A percentile compares a stretch with the other conserved stretches of the same genome.
Evolutionary conservation across 257 asterid species (phyloP).

Genomic region (Jacaranda copaia): DNA sequence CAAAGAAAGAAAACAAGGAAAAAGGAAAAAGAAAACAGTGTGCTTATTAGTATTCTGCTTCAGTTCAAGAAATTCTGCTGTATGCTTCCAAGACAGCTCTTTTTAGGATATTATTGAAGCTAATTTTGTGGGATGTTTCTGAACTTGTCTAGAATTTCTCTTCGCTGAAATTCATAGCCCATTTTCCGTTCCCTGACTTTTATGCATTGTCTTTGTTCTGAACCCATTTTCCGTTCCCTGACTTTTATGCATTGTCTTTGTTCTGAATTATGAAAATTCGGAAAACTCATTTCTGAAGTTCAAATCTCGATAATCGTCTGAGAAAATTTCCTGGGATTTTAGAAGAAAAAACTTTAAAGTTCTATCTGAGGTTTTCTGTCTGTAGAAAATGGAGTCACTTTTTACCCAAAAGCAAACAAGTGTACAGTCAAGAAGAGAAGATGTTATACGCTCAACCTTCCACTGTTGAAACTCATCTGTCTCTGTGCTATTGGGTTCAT

Average conservation of each 20-base stretch:
- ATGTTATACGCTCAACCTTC: slow-evolving; percentile 64
- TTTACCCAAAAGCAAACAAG: slow-evolving; percentile 7
- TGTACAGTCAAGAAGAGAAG: slow-evolving; percentile 49
- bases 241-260: slow-evolving; percentile 2
- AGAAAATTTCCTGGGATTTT: not conserved
- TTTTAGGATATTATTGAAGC: not conserved
- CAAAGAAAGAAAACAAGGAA: too few species aligned
- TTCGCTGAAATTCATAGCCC: not conserved
- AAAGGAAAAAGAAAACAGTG: too few species aligned
- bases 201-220: slow-evolving; percentile 4
- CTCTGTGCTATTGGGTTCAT: slow-evolving; percentile 73
- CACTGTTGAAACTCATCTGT: slow-evolving; percentile 77
- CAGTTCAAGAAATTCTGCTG: too few species aligned
- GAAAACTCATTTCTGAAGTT: slow-evolving; percentile 24
- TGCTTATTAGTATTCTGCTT: too few species aligned
- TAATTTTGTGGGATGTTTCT: not conserved
- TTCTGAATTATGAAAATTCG: not conserved
- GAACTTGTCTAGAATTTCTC: slow-evolving; percentile 5
- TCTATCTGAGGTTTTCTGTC: slow-evolving; percentile 16
- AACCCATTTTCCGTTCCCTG: not conserved
- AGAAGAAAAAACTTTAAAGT: not conserved
- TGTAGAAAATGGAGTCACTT: slow-evolving; percentile 46
- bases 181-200: not conserved
- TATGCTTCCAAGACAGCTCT: not conserved
- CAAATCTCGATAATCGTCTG: slow-evolving; percentile 33